Base-by-base conservation (phyloP, 2,329 filamentous ascomycete genomes). In the Claviceps africana region DNA sequence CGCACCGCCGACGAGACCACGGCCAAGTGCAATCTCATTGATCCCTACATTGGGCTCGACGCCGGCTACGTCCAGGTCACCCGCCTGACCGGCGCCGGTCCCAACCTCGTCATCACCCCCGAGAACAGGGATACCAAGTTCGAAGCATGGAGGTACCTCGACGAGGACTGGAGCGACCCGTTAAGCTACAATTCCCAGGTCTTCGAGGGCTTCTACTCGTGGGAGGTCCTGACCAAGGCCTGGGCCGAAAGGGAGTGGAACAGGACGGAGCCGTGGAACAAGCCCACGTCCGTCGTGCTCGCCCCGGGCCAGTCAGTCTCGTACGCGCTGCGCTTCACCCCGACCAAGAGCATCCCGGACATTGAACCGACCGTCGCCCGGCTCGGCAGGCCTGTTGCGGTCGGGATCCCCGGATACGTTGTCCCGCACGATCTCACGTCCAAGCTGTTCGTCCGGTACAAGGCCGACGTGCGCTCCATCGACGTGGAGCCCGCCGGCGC, bases 201-300 rank as follows among this genome's bases (percentile, higher is more conserved):
- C 0, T 82, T 77, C 54, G 78, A 82, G 57, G 78, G 78, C 0
- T 72, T 77, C 55, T 82, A 82, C 54, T 77, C 80, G 56, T 82
- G 77, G 77, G 74, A 80, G 56, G 69, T 75, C 0, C 67, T 77
- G 50, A 73, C 70, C 13, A 68, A 72, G 52, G 77, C 77, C 0
- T 81, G 72, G 63, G 74, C 75, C 0, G 73, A 80, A 54, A 72
- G 72, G 0, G 77, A 82, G 57, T 82, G 78, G 79, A 68, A 65
- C 1, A 59, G 53, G 0, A 65, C 62, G 0, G 59, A 66, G 2
- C 77, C 78, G 0, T 82, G 79, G 79, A 82, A 82, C 56, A 40
- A 62, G 2, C 69, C 77, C 0, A 74, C 74, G 0, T 77, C 77
- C 0, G 64, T 64, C 46, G 65, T 60, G 0, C 58, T 82, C 4